phyloP scores from a whole-genome alignment of 2,329 filamentous ascomycete species.

The Aulographum hederae region DNA sequence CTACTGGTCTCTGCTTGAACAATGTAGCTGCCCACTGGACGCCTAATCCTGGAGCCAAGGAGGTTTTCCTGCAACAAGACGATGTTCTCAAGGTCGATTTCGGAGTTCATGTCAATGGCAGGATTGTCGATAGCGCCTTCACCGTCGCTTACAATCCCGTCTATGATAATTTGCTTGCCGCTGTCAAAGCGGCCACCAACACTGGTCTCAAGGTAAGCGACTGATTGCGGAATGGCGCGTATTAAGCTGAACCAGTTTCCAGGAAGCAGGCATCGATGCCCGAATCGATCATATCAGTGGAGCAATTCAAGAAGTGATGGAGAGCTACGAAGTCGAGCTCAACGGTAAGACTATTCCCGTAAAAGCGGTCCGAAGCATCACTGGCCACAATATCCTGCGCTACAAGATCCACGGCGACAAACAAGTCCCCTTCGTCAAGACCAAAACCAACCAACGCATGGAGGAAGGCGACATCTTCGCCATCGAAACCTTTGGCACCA shows the following conservation, averaged over 20 bases:
- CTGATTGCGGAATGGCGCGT: conserved; percentile 1
- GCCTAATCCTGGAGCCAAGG: conserved; percentile 41
- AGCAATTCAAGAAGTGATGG: conserved; percentile 43
- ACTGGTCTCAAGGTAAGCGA: conserved; percentile 25
- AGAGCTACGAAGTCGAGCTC: conserved; percentile 41
- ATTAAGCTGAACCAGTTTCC: conserved; percentile 6
- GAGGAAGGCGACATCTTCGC: conserved; percentile 40
- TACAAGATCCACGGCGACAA: conserved; percentile 40
- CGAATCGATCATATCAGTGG: conserved; percentile 35
- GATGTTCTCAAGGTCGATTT: conserved; percentile 77
- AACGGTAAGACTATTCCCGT: conserved; percentile 33
- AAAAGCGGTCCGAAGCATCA: conserved; percentile 35
- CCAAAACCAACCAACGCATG: conserved; percentile 27
- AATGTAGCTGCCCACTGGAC: conserved; percentile 37
- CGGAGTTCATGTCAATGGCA: conserved; percentile 62
- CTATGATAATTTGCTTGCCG: conserved; percentile 56
- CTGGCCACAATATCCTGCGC: conserved; percentile 34
- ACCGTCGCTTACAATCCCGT: conserved; percentile 58
- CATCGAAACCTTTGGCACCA: conserved; percentile 39
- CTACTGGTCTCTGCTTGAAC: conserved; percentile 35
- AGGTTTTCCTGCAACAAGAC: conserved; percentile 48
- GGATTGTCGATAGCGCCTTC: conserved; percentile 68
- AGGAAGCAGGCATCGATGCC: conserved; percentile 36
- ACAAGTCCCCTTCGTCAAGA: conserved; percentile 35
- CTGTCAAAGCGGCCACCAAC: conserved; percentile 61